Evolutionary conservation across 2,329 filamentous ascomycete species (phyloP).

Genomic region (Plectosphaerella sp.): DNA sequence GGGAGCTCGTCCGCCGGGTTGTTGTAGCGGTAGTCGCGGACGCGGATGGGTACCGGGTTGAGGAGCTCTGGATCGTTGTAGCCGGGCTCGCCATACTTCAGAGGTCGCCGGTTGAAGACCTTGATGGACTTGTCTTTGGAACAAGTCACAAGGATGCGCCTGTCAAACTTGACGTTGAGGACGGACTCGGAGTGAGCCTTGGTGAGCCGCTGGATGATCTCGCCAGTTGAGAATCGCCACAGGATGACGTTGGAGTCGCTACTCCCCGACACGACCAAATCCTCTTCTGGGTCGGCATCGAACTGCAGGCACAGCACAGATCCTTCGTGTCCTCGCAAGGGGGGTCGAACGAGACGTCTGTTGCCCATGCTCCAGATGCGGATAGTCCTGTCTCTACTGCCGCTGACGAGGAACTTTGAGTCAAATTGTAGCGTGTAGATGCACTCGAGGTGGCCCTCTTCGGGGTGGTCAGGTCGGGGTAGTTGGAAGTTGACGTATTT

Average conservation of each 20-base stretch:
- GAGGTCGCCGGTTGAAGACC: slow-evolving; percentile 77
- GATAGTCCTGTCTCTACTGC: slow-evolving; percentile 82
- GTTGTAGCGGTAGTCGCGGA: slow-evolving; percentile 53
- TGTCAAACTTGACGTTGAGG: slow-evolving; percentile 88
- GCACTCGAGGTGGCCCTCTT: slow-evolving; percentile 86
- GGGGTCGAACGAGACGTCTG: slow-evolving; percentile 68
- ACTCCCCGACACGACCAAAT: slow-evolving; percentile 91
- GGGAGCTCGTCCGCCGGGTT: slow-evolving; percentile 40
- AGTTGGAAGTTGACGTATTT: slow-evolving; percentile 84
- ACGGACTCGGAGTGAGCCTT: slow-evolving; percentile 86
- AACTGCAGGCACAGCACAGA: slow-evolving; percentile 96
- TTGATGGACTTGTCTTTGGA: slow-evolving; percentile 98
- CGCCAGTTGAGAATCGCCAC: slow-evolving; percentile 89
- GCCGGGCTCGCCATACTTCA: slow-evolving; percentile 57
- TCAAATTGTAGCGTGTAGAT: slow-evolving; percentile 94
- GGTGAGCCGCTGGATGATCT: slow-evolving; percentile 70
- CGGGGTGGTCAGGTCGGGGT: slow-evolving; percentile 73
- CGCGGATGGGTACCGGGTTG: slow-evolving; percentile 46
- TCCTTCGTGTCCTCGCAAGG: slow-evolving; percentile 71
- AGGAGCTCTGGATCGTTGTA: slow-evolving; percentile 40
- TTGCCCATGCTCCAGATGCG: slow-evolving; percentile 88
- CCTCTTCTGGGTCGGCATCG: slow-evolving; percentile 80
- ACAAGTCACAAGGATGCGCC: slow-evolving; percentile 87
- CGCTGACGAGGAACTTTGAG: slow-evolving; percentile 82
- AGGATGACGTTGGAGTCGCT: slow-evolving; percentile 88